A percentile compares a stretch with the other conserved stretches of the same genome.
These are phyloP conservation scores for Allantophomopsis cytisporea DNA, from an alignment of 2,329 filamentous ascomycete species.

Conservation along the genomic window DNA sequence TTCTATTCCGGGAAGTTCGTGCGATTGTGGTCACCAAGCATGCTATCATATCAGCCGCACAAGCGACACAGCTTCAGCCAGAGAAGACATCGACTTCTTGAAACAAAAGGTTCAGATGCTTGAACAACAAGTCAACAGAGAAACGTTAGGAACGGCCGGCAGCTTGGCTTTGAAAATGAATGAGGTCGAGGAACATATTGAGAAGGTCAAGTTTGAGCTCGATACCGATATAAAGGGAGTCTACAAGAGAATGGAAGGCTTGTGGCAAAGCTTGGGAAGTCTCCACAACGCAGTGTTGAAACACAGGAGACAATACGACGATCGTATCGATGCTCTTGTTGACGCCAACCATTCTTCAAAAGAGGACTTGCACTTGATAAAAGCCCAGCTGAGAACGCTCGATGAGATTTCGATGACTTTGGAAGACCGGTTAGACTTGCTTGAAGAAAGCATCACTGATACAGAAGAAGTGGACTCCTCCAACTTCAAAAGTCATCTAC, in stretches of 20 bases:
- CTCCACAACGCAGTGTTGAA: constrained; percentile 35
- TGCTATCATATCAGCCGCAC: constrained; percentile 38
- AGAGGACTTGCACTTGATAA: constrained; percentile 14
- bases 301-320: constrained; percentile 36
- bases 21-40: constrained; percentile 44
- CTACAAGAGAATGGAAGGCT: constrained; percentile 37
- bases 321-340: constrained; percentile 36
- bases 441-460: constrained; percentile 6
- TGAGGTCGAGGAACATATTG: constrained; percentile 38
- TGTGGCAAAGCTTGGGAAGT: constrained; percentile 34
- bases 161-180: constrained; percentile 20
- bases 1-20: constrained; percentile 36
- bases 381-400: constrained; percentile 16
- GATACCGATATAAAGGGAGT: constrained; percentile 36
- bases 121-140: constrained; percentile 24
- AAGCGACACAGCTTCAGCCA: constrained; percentile 28
- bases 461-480: constrained; percentile 1
- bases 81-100: constrained; percentile 33
- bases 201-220: constrained; percentile 36
- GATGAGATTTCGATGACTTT: constrained; percentile 20
- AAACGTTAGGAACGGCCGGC: constrained; percentile 14
- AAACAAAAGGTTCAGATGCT: constrained; percentile 29
- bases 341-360: constrained; percentile 19
- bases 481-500: constrained; percentile 13
- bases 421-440: constrained; percentile 15